Evolutionary conservation across 2,329 filamentous ascomycete genomes (phyloP), one percentile per base, ranked within the genome.

Genomic region (Graphium sp.): DNA sequence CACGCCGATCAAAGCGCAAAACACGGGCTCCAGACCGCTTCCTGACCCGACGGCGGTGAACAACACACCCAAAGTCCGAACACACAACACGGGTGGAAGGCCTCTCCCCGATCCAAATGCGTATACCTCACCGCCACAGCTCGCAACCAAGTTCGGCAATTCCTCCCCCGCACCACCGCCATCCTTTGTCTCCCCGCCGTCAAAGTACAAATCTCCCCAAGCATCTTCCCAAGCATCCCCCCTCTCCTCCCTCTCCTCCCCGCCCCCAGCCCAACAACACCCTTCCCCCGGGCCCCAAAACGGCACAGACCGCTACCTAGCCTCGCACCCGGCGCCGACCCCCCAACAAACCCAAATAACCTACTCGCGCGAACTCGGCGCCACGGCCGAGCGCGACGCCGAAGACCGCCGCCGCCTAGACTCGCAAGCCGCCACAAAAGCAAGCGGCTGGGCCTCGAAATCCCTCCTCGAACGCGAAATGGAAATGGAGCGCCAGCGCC

Each of bases 391-490:
- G 49, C 70, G 63, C 24, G 66, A 73, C 32, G 58, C 53, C 10
- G 71, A 78, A 41, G 69, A 75, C 43, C 61, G 66, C 15, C 62
- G 68, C 4, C 69, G 73, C 9, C 50, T 53, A 2, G 61, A 66
- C 29, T 58, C 65, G 8, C 72, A 77, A 42, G 49, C 54, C 27
- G 62, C 66, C 45, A 75, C 71, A 13, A 72, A 71, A 45, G 66
- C 70, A 2, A 64, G 57, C 17, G 70, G 67, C 0, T 71, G 64
- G 65, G 71, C 71, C 2, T 63, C 63, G 37, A 79, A 76, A 53
- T 78, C 73, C 1, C 59, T 84, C 7, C 62, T 84, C 2, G 79
- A 84, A 51, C 68, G 75, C 17, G 79, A 85, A 50, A 83, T 84
- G 75, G 78, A 85, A 47, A 60, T 76, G 45, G 79, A 85, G 49